These are phyloP conservation scores for Acer yangbiense DNA, from an alignment of 345 rosid species.

Conservation along the genomic window DNA sequence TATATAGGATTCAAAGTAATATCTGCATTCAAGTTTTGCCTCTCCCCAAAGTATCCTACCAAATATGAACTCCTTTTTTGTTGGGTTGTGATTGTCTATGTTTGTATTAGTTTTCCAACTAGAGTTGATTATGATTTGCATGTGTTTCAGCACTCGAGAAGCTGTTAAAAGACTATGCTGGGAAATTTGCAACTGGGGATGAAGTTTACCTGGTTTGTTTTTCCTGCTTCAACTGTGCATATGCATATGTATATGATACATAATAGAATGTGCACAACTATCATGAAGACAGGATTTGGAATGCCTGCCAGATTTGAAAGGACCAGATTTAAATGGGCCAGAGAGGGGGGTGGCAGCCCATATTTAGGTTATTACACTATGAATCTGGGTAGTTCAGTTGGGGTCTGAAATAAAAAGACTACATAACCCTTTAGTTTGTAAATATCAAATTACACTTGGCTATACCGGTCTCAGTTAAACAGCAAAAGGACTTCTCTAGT, in stretches of 20 bases:
- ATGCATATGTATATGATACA: not conserved
- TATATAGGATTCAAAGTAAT: not conserved
- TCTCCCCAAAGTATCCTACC: not conserved
- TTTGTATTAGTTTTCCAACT: not conserved
- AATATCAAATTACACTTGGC: too few relatives aligned
- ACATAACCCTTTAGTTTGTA: too few relatives aligned
- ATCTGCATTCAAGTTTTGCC: not conserved
- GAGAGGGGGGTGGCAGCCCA: too few relatives aligned
- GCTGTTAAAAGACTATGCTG: conserved; percentile 58
- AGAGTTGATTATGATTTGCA: not conserved
- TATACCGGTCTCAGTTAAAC: too few relatives aligned
- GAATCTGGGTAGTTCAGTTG: too few relatives aligned
- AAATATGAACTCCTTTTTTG: not conserved
- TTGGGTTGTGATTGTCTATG: not conserved
- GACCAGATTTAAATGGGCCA: not conserved
- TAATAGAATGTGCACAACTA: too few relatives aligned
- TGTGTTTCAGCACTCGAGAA: conserved; percentile 68
- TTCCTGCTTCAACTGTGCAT: conserved; percentile 11
- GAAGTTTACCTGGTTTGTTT: conserved; percentile 64
- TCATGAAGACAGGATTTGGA: not conserved
- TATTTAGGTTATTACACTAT: too few relatives aligned
- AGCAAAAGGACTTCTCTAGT: too few relatives aligned
- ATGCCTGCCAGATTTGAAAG: not conserved
- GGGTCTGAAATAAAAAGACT: too few relatives aligned
- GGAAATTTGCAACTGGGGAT: conserved; percentile 78